Conservation (phyloP, 192 early-diverging fungal species). For the Coemansia sp. region DNA sequence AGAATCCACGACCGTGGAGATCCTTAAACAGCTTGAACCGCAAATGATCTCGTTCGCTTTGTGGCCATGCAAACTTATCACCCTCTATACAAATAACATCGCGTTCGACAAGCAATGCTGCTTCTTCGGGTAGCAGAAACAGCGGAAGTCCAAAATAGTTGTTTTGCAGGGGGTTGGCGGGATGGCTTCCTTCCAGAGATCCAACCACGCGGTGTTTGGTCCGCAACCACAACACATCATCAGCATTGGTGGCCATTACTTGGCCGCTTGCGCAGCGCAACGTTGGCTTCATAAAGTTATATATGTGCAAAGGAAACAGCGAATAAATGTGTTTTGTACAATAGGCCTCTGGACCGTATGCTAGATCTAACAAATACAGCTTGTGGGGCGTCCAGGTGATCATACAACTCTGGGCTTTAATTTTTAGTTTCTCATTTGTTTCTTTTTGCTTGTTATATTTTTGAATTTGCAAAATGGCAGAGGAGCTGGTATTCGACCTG, state of each 20-base stretch:
- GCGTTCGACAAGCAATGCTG: constrained; percentile 53
- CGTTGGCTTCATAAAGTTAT: constrained; percentile 2
- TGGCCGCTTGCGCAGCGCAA: constrained; percentile 12
- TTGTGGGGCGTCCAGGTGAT: too few species aligned
- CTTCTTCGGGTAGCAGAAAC: constrained; percentile 71
- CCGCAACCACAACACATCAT: constrained; percentile 54
- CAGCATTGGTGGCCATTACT: constrained; percentile 26
- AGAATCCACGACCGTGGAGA: constrained; percentile 66
- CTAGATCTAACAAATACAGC: too few species aligned
- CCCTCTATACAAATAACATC: constrained; percentile 19
- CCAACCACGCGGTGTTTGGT: constrained; percentile 64
- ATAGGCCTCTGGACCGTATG: too few species aligned
- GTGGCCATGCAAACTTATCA: constrained; percentile 48
- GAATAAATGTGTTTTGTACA: too few species aligned
- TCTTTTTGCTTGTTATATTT: too few species aligned
- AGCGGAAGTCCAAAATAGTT: constrained; percentile 73
- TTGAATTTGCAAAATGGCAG: constrained; percentile 8
- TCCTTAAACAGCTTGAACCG: constrained; percentile 60
- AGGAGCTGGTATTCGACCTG: neutral
- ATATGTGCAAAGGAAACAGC: too few species aligned
- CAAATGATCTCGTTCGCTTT: constrained; percentile 24
- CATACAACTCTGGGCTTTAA: too few species aligned
- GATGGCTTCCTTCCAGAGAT: constrained; percentile 66
- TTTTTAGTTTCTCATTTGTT: too few species aligned
- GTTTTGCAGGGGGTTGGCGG: constrained; percentile 74